A percentile compares a stretch with the other conserved stretches of the same genome.
Conservation (phyloP, 2,329 filamentous ascomycete genomes). For the Hirsutella thompsonii region DNA sequence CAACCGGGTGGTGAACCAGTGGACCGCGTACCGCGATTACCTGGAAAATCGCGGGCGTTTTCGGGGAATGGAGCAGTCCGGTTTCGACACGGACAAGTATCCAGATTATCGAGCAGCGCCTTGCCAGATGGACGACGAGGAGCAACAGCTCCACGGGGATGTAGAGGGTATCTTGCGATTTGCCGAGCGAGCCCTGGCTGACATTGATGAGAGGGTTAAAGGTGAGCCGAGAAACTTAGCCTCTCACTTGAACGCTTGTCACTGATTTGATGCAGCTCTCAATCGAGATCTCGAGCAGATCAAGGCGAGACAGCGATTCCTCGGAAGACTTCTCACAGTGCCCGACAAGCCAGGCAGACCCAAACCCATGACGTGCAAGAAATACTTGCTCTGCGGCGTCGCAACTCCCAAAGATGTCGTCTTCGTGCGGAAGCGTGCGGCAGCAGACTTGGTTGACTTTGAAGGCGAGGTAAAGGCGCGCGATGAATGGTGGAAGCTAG, state of each 20-base stretch:
- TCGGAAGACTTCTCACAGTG: constrained; percentile 25
- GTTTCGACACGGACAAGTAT: constrained; percentile 23
- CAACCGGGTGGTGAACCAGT: constrained; percentile 16
- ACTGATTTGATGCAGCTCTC: constrained; percentile 11
- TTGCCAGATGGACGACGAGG: constrained; percentile 19
- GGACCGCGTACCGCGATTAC: constrained; percentile 19
- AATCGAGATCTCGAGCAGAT: constrained; percentile 17
- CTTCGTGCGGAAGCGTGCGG: constrained; percentile 34
- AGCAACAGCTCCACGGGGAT: constrained; percentile 14
- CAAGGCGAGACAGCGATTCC: constrained; percentile 20
- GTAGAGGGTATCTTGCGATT: constrained; percentile 20
- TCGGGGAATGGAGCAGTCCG: constrained; percentile 21
- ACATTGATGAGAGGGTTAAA: constrained; percentile 19
- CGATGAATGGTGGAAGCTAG: constrained; percentile 46
- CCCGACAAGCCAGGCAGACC: constrained; percentile 23
- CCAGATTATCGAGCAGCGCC: constrained; percentile 26
- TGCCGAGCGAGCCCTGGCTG: constrained; percentile 19
- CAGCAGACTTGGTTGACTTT: constrained; percentile 28
- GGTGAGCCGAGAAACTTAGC: constrained; percentile 15
- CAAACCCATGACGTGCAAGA: constrained; percentile 27
- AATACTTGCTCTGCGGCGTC: constrained; percentile 38
- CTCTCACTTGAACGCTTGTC: no score
- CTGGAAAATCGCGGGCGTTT: constrained; percentile 22
- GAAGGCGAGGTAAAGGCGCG: constrained; percentile 15
- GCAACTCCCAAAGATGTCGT: constrained; percentile 31